Evolutionary conservation across 208 protist species (phyloP), one percentile per base, ranked within the genome.

Genomic region (Leishmania martiniquensis): DNA sequence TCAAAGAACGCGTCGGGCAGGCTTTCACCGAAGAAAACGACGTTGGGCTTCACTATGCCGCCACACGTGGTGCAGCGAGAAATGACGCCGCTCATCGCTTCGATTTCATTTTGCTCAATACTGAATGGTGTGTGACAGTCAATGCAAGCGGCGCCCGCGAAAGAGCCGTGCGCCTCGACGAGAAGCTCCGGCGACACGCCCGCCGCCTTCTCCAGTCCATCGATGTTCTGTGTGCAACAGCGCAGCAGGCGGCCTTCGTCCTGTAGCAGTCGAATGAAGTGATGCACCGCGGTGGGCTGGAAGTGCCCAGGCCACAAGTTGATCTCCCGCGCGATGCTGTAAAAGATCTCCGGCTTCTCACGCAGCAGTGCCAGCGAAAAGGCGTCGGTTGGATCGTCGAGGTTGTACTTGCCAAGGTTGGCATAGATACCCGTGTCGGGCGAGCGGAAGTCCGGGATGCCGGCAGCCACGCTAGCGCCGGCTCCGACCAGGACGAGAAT

Each of bases 171-270:
- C 6, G 98, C 97, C 79, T 99, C 97, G 2, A 99, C 96, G 0
- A 99, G 82, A 5, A 91, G 81, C 22, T 93, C 71, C 29, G 72
- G 70, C 39, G 93, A 86, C 2, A 99, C 68, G 0, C 98, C 97
- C 2, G 94, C 91, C 0, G 80, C 76, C 59, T 78, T 57, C 76
- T 99, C 98, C 2, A 99, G 88, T 0, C 89, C 90, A 76, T 99
- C 98, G 77, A 99, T 99, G 89, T 99, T 99, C 76, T 99, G 98
- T 59, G 98, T 99, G 80, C 97, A 99, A 60, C 92, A 94, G 29
- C 97, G 86, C 47, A 98, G 85, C 59, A 99, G 85, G 22, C 95
- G 68, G 4, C 95, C 96, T 72, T 99, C 95, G 20, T 99, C 90
- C 1, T 90, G 66, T 44, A 99, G 87, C 5, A 99, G 81, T 63